Evolutionary conservation across 179 eudicot genomes (phyloP).

Genomic region (Gypsophila paniculata): DNA sequence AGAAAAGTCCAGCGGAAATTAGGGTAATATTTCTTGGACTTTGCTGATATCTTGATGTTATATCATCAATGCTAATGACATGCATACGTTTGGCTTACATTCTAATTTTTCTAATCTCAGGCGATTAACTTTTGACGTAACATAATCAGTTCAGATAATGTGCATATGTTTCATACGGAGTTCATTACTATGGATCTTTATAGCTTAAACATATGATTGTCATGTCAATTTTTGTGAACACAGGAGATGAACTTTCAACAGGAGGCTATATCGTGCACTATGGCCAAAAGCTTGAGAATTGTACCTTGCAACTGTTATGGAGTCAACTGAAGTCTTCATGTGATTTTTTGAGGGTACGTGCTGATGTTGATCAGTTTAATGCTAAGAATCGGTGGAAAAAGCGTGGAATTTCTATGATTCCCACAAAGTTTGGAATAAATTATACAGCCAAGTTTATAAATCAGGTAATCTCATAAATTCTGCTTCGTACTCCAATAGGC

Average conservation of each 20-base stretch:
- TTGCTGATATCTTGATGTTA: not conserved
- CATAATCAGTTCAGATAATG: slow-evolving; percentile 8
- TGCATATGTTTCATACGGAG: not conserved
- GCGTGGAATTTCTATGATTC: slow-evolving; percentile 85
- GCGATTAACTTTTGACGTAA: not conserved
- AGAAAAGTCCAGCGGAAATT: slow-evolving; percentile 78
- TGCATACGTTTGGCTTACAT: not conserved
- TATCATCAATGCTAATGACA: not conserved
- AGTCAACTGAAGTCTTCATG: slow-evolving; percentile 67
- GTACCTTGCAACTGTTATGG: slow-evolving; percentile 71
- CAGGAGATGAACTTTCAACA: slow-evolving; percentile 83
- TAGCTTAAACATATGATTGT: not conserved
- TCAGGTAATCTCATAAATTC: slow-evolving; percentile 52
- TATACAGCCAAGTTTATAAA: slow-evolving; percentile 92
- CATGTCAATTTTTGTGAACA: slow-evolving; percentile 18
- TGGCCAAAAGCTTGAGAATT: slow-evolving; percentile 73
- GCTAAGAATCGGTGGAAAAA: slow-evolving; percentile 78
- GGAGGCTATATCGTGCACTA: slow-evolving; percentile 75
- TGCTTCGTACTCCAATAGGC: too few relatives aligned
- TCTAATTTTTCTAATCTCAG: not conserved
- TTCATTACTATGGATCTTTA: not conserved
- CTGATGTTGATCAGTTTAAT: slow-evolving; percentile 69
- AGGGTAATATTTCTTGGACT: slow-evolving; percentile 42
- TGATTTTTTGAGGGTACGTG: slow-evolving; percentile 40
- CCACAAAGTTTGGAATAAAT: slow-evolving; percentile 90